Percentiles rank a stretch among this genome's conserved stretches.
These are phyloP conservation scores for Melocanna baccifera DNA, from an alignment of 176 grass and related monocot genomes.

Conservation along the genomic window DNA sequence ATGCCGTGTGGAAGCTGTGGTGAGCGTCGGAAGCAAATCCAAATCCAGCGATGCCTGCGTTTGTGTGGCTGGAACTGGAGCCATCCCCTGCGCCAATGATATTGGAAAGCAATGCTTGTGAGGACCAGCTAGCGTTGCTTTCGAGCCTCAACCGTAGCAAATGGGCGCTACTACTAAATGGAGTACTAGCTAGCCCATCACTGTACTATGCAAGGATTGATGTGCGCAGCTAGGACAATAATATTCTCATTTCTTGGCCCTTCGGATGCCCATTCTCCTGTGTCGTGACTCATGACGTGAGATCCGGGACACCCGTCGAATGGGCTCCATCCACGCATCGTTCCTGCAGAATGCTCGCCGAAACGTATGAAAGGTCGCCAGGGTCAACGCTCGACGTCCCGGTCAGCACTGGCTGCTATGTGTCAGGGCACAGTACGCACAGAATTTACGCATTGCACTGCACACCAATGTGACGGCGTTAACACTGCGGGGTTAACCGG, in stretches of 20 bases:
- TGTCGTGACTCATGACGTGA: too few species aligned
- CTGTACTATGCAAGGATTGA: not conserved
- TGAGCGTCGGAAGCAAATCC: not conserved
- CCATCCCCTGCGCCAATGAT: not conserved
- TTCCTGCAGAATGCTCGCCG: too few species aligned
- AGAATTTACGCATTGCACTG: too few species aligned
- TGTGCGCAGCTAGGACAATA: not conserved
- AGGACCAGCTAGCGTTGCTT: conserved; percentile 8
- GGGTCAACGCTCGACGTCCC: too few species aligned
- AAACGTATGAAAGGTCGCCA: too few species aligned
- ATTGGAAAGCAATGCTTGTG: not conserved
- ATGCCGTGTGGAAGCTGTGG: not conserved
- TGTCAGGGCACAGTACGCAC: too few species aligned
- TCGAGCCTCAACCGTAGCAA: not conserved
- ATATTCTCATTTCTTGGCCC: not conserved
- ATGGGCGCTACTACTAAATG: not conserved
- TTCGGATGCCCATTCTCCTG: not conserved
- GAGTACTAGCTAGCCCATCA: not conserved
- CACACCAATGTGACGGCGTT: too few species aligned
- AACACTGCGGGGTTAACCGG: too few species aligned
- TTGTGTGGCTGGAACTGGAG: not conserved
- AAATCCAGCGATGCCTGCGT: not conserved
- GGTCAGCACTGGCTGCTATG: too few species aligned
- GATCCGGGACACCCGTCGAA: too few species aligned
- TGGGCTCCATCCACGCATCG: too few species aligned